Evolutionary conservation across 1,284 basidiomycete genomes (phyloP), one percentile per base, ranked within the genome.

Genomic region (Cyathus olla): DNA sequence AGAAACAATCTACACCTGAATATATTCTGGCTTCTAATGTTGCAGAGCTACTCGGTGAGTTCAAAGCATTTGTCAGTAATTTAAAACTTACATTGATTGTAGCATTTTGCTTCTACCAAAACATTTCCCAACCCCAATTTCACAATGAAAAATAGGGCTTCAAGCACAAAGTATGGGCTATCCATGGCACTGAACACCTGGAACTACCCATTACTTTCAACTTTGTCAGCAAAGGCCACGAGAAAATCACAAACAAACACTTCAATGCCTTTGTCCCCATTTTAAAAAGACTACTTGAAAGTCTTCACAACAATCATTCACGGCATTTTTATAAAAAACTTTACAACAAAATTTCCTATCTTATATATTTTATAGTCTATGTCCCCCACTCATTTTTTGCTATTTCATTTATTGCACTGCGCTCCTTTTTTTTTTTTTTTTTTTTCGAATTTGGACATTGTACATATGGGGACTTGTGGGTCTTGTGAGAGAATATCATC

Each of bases 91-190:
- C n/a, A 35, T 35, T 35, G 31, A 13, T 19, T n/a, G n/a, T 50
- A 50, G 48, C 48, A 26, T 50, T 50, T 27, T 50, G 48, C n/a
- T 50, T 50, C n/a, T 24, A 24, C 17, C 48, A 50, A 26, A 29
- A 50, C 48, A 29, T 50, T 24, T 24, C 48, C 22, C 48, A 50
- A 24, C 48, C 48, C n/a, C 21, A 50, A n/a, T 50, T 50, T 29
- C 27, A 26, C n/a, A 24, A 50, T 29, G 48, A 50, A 26, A 29
- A 3, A 50, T 2, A 24, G n/a, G 22, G 11, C 48, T 3, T 24
- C 2, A 26, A 19, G 27, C 27, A 26, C 48, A 50, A 29, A 10
- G 48, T 50, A 5, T 50, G 48, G 48, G 48, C 27, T 11, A n/a
- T 50, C 9, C 48, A 50, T 29, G 17, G 22, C 48, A 24, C 17